Evolutionary conservation across 1,284 basidiomycete species (phyloP), one percentile per base, ranked within the genome.

Genomic region (Ustilago nuda): DNA sequence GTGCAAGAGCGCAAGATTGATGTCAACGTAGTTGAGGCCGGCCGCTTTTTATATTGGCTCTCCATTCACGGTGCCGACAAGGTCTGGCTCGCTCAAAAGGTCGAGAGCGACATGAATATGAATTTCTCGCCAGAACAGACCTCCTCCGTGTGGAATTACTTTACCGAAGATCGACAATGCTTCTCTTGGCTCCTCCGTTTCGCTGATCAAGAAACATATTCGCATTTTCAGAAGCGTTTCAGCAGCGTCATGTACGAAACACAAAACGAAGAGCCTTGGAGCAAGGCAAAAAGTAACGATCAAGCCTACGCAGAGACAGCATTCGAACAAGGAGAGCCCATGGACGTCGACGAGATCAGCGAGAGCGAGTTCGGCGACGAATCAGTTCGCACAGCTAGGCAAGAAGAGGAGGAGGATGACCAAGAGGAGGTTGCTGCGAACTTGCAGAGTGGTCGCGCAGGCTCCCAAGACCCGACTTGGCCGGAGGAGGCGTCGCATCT

Each of bases 111-210:
- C 73, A 80, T 76, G 79, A 84, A 84, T 63, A 82, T 84, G 71
- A 79, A 80, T 67, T 80, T 84, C 57, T 73, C 79, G 1, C 70
- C 67, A 2, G 82, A 84, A 27, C 78, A 84, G 51, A 76, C 86
- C 43, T 93, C 94, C 2, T 89, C 96, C 74, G 95, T 95, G 35
- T 95, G 93, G 93, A 94, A 94, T 73, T 86, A 83, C 70, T 85
- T 82, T 55, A 89, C 89, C n/a, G 88, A 89, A 60, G 90, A 91
- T 43, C 77, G 86, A 15, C 86, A 87, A 27, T 89, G 91, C 81
- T 91, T 89, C 83, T 94, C 94, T 65, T 95, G 94, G 94, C 91
- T 93, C 64, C 89, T 98, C 80, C 89, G 91, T 71, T 95, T 97
- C 84, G 80, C 85, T 6, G 87, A 88, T 15, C 84, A 88, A 66